Conservation (phyloP, 768 basidiomycete species). For the Steccherinum ochraceum region DNA sequence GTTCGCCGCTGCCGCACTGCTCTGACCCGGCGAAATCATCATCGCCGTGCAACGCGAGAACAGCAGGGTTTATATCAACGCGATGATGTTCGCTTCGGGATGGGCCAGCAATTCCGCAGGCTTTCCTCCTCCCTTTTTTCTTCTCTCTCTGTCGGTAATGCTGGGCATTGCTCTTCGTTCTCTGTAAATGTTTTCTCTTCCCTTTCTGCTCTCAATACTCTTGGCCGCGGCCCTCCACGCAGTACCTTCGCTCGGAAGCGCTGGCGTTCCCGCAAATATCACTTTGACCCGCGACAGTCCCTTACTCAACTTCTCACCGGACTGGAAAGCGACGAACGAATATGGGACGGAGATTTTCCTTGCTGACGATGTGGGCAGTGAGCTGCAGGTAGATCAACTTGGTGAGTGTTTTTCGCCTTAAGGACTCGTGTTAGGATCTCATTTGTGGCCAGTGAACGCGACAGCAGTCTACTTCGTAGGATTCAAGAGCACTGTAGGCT, state of each 20-base stretch:
- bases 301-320: constrained; percentile 15
- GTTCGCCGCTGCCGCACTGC: too few species aligned
- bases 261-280: constrained; percentile 8
- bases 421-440: not conserved
- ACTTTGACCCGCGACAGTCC: constrained; percentile 13
- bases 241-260: not conserved
- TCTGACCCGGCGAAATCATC: too few species aligned
- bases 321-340: constrained; percentile 14
- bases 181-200: constrained; percentile 8
- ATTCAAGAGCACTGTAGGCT: constrained; percentile 18
- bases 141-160: constrained; percentile 11
- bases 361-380: constrained; percentile 12
- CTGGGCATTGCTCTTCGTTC: constrained; percentile 12
- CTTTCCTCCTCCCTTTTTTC: constrained; percentile 3
- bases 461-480: constrained; percentile 24
- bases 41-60: too few species aligned
- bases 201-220: constrained; percentile 1
- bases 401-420: constrained; percentile 14
- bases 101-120: too few species aligned
- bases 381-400: constrained; percentile 20
- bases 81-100: too few species aligned
- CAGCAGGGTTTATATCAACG: too few species aligned
- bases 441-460: constrained; percentile 2
- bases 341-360: constrained; percentile 8
- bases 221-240: constrained; percentile 1